These are phyloP conservation scores for Wickerhamomyces rabaulensis DNA, from an alignment of 805 yeast genomes.

Conservation along the genomic window DNA sequence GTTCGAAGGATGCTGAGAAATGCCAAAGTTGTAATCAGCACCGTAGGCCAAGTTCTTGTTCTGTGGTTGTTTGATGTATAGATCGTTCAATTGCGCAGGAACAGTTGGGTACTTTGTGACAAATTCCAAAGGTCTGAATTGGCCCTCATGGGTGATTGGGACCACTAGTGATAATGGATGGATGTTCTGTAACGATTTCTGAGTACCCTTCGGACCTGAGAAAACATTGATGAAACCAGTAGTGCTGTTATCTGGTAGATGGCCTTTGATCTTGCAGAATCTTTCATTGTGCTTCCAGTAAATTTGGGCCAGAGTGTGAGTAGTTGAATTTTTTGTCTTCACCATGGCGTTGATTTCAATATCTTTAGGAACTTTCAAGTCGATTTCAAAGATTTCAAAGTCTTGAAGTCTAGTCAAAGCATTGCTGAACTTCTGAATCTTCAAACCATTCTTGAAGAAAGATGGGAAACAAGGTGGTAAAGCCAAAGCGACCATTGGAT, in stretches of 20 bases:
- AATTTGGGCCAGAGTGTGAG: slow-evolving; percentile 69
- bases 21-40: slow-evolving; percentile 58
- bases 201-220: slow-evolving; percentile 60
- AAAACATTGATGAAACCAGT: slow-evolving; percentile 74
- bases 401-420: slow-evolving; percentile 70
- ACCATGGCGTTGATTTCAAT: slow-evolving; percentile 64
- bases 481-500: slow-evolving; percentile 68
- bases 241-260: slow-evolving; percentile 62
- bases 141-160: slow-evolving; percentile 71
- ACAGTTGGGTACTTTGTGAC: slow-evolving; percentile 71
- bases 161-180: slow-evolving; percentile 71
- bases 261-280: slow-evolving; percentile 72
- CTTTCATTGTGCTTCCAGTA: slow-evolving; percentile 64
- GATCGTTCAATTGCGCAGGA: slow-evolving; percentile 61
- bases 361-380: slow-evolving; percentile 62
- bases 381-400: slow-evolving; percentile 75
- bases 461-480: slow-evolving; percentile 87
- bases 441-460: slow-evolving; percentile 55
- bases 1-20: slow-evolving; percentile 43
- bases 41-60: slow-evolving; percentile 51
- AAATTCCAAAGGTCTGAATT: slow-evolving; percentile 56
- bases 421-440: slow-evolving; percentile 65
- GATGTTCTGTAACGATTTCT: slow-evolving; percentile 48
- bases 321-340: slow-evolving; percentile 35
- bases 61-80: slow-evolving; percentile 85